Percentiles rank a stretch among this genome's conserved stretches.
These are phyloP conservation scores for Eucalyptus camaldulensis DNA, from an alignment of 345 rosid species.

Conservation along the genomic window DNA sequence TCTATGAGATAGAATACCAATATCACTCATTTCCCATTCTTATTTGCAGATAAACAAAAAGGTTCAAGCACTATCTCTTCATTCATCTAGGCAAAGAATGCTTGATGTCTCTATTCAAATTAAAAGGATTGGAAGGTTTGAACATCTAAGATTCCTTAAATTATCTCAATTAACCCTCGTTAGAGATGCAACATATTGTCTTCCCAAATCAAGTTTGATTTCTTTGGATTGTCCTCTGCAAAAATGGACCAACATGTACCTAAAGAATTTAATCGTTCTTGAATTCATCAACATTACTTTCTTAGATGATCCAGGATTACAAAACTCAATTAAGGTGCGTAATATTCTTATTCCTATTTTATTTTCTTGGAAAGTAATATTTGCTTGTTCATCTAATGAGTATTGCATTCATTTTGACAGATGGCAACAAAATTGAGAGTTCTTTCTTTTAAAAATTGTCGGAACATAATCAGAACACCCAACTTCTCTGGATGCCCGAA, in stretches of 20 bases:
- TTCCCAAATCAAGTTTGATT: neutral
- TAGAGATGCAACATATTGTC: accelerated
- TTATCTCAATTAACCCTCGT: neutral
- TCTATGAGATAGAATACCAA: accelerated
- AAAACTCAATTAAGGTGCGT: neutral
- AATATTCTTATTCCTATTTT: neutral
- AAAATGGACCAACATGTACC: neutral
- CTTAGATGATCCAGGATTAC: too few species aligned
- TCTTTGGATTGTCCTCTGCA: neutral
- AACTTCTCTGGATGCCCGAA: accelerated
- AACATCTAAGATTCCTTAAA: neutral
- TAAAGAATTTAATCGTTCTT: neutral
- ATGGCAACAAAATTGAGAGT: neutral
- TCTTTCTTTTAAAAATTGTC: accelerated
- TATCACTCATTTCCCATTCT: neutral
- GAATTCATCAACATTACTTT: accelerated
- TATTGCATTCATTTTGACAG: neutral
- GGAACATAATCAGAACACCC: accelerated
- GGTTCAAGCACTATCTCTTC: neutral
- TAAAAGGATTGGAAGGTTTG: neutral
- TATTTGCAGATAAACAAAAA: neutral
- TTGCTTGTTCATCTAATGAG: neutral
- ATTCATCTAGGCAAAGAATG: too few species aligned
- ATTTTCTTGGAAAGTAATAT: neutral
- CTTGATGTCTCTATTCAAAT: neutral